A percentile compares a stretch with the other conserved stretches of the same genome.
Conservation (phyloP, 257 asterid species). For the Gentiana macrophylla region DNA sequence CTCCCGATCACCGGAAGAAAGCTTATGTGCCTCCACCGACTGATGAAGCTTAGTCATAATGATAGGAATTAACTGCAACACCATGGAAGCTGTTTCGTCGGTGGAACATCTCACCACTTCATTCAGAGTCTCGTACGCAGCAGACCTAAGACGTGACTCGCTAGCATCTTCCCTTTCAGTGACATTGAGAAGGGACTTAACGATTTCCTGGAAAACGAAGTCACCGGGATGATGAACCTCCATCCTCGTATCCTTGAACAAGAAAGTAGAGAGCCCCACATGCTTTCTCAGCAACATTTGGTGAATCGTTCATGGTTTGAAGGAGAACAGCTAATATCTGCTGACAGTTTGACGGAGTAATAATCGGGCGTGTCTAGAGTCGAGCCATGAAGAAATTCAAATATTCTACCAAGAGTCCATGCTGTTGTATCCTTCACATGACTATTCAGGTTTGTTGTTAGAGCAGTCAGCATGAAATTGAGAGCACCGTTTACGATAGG, state of each 20-base stretch:
- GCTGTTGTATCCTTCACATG: constrained; percentile 85
- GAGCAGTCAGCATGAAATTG: constrained; percentile 55
- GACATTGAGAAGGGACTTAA: constrained; percentile 54
- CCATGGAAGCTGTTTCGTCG: constrained; percentile 63
- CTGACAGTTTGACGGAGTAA: constrained; percentile 60
- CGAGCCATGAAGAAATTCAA: constrained; percentile 73
- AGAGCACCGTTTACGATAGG: constrained; percentile 61
- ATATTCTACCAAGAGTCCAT: constrained; percentile 75
- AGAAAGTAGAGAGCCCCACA: constrained; percentile 83
- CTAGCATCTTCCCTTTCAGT: constrained; percentile 80
- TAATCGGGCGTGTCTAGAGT: constrained; percentile 49
- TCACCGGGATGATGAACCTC: constrained; percentile 57
- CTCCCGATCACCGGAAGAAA: constrained; percentile 68
- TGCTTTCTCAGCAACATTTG: constrained; percentile 79
- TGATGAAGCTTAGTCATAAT: constrained; percentile 76
- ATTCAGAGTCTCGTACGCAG: constrained; percentile 80
- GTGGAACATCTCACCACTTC: constrained; percentile 80
- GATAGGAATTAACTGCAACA: constrained; percentile 64
- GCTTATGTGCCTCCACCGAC: constrained; percentile 60
- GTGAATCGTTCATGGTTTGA: constrained; percentile 78
- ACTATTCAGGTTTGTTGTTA: constrained; percentile 58
- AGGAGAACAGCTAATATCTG: constrained; percentile 68
- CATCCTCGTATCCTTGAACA: constrained; percentile 67
- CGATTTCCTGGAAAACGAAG: constrained; percentile 77
- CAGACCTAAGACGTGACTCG: constrained; percentile 64